Evolutionary conservation across 2,329 filamentous ascomycete genomes (phyloP).

Genomic region (Claviceps humidiphila): DNA sequence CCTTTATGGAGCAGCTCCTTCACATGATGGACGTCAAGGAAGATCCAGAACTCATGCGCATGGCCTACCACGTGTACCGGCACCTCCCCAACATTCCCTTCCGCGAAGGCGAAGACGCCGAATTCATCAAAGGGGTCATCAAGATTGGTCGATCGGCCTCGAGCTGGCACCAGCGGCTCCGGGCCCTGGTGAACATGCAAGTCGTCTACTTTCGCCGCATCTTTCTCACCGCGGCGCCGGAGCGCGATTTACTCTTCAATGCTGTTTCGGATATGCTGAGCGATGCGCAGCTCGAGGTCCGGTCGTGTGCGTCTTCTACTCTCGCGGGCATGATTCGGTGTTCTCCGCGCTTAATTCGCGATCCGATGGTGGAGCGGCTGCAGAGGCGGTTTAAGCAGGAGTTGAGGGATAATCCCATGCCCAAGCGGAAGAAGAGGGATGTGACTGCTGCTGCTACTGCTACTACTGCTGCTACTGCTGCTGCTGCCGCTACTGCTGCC

Average conservation of each 20-base stretch:
- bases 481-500: too few species aligned
- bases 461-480: too few species aligned
- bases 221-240: constrained; percentile 64
- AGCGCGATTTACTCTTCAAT: constrained; percentile 71
- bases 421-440: constrained; percentile 42
- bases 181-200: constrained; percentile 95
- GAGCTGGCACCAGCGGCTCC: constrained; percentile 90
- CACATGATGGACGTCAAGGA: constrained; percentile 99
- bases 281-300: constrained; percentile 85
- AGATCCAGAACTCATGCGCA: constrained; percentile 83
- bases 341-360: constrained; percentile 68
- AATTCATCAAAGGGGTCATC: constrained; percentile 76
- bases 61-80: constrained; percentile 93
- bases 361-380: constrained; percentile 61
- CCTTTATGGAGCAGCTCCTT: constrained; percentile 82
- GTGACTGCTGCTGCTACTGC: too few species aligned
- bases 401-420: constrained; percentile 74
- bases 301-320: constrained; percentile 81
- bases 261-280: constrained; percentile 94
- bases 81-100: constrained; percentile 94
- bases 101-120: constrained; percentile 67
- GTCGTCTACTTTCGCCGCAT: constrained; percentile 95
- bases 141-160: constrained; percentile 71
- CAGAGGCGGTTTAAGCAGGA: constrained; percentile 67
- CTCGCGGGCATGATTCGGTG: constrained; percentile 96